A percentile compares a stretch with the other conserved stretches of the same genome.
These are phyloP conservation scores for Pichia eremophila DNA, from an alignment of 805 yeast species.

Conservation along the genomic window DNA sequence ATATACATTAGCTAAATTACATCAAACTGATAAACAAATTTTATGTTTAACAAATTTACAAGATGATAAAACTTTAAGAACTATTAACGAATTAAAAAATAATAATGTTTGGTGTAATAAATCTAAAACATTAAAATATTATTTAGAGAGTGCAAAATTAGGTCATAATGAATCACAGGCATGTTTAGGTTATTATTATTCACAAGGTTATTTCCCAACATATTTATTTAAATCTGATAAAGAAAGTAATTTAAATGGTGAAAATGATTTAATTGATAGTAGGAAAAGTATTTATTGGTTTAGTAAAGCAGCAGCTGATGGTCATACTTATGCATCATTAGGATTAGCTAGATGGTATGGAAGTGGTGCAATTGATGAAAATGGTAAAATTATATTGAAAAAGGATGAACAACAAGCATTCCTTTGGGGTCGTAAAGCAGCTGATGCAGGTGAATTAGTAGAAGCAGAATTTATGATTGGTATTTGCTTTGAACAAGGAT, in stretches of 20 bases:
- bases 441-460: constrained; percentile 43
- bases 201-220: constrained; percentile 44
- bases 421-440: constrained; percentile 55
- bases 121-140: constrained; percentile 40
- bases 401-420: constrained; percentile 58
- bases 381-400: constrained; percentile 28
- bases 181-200: constrained; percentile 63
- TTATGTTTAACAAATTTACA: constrained; percentile 18
- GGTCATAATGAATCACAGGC: constrained; percentile 62
- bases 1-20: constrained; percentile 27
- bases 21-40: constrained; percentile 27
- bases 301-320: constrained; percentile 53
- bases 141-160: constrained; percentile 48
- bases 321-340: constrained; percentile 59
- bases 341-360: constrained; percentile 73
- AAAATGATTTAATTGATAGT: constrained; percentile 36
- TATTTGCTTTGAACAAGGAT: constrained; percentile 56
- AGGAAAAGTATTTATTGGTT: constrained; percentile 66
- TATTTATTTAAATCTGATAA: constrained; percentile 25
- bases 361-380: constrained; percentile 47
- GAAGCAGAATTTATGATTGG: constrained; percentile 67
- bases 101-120: constrained; percentile 27
- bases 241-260: constrained; percentile 14
- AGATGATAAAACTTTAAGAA: constrained; percentile 23
- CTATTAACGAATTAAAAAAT: constrained; percentile 25